Base-by-base conservation (phyloP, 1,139 yeast genomes). In the Suhomyces guaymorum region DNA sequence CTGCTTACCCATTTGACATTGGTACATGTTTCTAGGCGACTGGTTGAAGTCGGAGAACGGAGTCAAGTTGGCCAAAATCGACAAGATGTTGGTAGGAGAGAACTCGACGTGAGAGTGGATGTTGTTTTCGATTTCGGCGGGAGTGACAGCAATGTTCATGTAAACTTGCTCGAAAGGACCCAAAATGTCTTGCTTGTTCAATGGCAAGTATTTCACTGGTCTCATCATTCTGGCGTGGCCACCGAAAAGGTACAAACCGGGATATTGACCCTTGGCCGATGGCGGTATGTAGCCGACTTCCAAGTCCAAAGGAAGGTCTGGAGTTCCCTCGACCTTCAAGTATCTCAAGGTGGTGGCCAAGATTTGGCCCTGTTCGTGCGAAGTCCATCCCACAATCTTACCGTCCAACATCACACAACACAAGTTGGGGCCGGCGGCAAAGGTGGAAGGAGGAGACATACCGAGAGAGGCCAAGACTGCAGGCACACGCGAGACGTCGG, bases 1-100 rank as follows among this genome's bases (percentile, higher is more conserved):
- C 73, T 92, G 99, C 69, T 92, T 92, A 78, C 97, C 98, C 99
- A 92, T 92, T 75, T 94, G 98, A 71, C 99, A 92, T 70, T 92
- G 99, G 62, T 92, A 92, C 98, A 94, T 92, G 62, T 92, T 92
- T 80, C 99, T 85, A 54, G 99, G 99, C 22, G 97, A 89, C 71
- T 92, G 99, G 64, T 92, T 92, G 70, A 92, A 94, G 64, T 92
- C 98, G 1, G 97, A 90, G 60, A 88, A 92, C 48, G 98, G 98
- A 1, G 98, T 92, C 70, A 92, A 73, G 63, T 92, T 92, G 44
- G 97, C 97, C 63, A 92, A 73, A 50, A 92, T 92, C 13, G 97
- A 88, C 50, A 92, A 72, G 41, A 92, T 88, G 60, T 92, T 89
- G 2, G 98, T 92, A 49, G 98, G 98, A 2, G 95, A 75, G 59